These are phyloP conservation scores for Hemerocallis citrina DNA, from an alignment of 106 monocot genomes.

Conservation along the genomic window DNA sequence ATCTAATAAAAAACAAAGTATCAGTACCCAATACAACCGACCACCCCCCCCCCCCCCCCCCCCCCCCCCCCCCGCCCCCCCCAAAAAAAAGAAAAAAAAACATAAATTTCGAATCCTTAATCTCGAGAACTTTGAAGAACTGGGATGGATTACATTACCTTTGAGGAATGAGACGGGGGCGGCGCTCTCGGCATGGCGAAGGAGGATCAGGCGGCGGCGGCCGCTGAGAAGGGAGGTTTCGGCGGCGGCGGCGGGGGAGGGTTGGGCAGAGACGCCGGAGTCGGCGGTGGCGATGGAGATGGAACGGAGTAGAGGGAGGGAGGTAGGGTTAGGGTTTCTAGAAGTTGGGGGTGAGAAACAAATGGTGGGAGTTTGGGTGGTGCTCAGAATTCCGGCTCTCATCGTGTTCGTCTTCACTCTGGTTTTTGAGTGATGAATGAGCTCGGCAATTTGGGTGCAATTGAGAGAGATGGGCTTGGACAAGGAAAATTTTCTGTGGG, in stretches of 20 bases:
- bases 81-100: background rate
- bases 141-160: slow-evolving; percentile 17
- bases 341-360: too few species aligned
- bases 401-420: too few species aligned
- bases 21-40: background rate
- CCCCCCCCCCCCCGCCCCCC: too few species aligned
- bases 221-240: slow-evolving; percentile 17
- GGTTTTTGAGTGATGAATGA: too few species aligned
- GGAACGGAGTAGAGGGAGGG: too few species aligned
- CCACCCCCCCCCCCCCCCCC: too few species aligned
- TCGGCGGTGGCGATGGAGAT: slow-evolving; percentile 18
- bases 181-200: slow-evolving; percentile 86
- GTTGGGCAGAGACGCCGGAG: slow-evolving; percentile 8
- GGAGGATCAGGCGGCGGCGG: slow-evolving; percentile 71
- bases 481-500: too few species aligned
- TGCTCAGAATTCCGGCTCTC: too few species aligned
- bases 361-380: too few species aligned
- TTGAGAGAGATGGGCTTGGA: too few species aligned
- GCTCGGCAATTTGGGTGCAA: too few species aligned
- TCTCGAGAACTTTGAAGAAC: background rate
- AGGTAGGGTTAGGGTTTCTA: too few species aligned
- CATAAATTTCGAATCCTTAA: background rate
- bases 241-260: background rate
- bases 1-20: slow-evolving; percentile 28
- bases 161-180: slow-evolving; percentile 36